phyloP scores from a whole-genome alignment of 129 eudicot species.

The Logfia minima region DNA sequence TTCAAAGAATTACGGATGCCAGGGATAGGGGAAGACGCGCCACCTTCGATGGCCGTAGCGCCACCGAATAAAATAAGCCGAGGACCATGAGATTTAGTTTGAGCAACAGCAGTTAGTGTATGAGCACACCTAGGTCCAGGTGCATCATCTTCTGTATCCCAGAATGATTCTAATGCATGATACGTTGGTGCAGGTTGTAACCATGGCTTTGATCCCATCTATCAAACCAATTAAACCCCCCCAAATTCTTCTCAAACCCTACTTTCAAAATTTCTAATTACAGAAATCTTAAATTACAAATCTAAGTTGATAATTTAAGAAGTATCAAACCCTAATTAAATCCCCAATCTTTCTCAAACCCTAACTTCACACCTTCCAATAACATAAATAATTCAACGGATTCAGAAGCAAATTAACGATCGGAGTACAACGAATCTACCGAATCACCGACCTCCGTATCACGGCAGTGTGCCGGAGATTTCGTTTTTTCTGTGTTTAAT shows the following conservation, averaged over 20 bases:
- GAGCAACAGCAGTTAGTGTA: conserved; percentile 86
- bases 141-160: conserved; percentile 78
- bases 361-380: background rate
- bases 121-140: conserved; percentile 95
- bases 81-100: conserved; percentile 81
- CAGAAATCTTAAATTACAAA: background rate
- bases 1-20: conserved; percentile 57
- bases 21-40: conserved; percentile 57
- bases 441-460: background rate
- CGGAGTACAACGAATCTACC: background rate
- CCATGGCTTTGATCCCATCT: conserved; percentile 88
- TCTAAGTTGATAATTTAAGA: background rate
- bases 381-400: background rate
- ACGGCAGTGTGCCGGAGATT: background rate
- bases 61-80: conserved; percentile 90
- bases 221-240: conserved; percentile 16
- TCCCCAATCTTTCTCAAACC: background rate
- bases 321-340: background rate
- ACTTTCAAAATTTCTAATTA: background rate
- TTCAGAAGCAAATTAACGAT: background rate
- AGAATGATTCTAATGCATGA: conserved; percentile 46
- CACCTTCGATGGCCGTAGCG: conserved; percentile 93
- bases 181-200: conserved; percentile 78
- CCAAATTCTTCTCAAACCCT: conserved; percentile 16
- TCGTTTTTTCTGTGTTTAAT: too few relatives aligned